Evolutionary conservation across 140 eudicot species (phyloP).

Genomic region (Anethum foeniculum): DNA sequence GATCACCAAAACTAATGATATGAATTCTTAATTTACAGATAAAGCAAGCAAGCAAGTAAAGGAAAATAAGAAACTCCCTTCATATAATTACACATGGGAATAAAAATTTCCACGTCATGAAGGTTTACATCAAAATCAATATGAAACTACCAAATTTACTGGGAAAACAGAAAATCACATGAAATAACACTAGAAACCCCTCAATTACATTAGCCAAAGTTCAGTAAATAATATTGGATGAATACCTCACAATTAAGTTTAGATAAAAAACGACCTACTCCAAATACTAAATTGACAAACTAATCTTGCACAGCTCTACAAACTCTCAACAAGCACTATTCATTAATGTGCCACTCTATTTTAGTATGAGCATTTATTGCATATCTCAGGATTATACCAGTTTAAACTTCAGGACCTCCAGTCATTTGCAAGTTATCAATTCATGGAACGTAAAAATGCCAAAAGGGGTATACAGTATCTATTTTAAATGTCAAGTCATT

Average conservation of each 20-base stretch:
- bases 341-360: too few relatives aligned
- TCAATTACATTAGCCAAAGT: background rate
- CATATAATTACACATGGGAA: background rate
- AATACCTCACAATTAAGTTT: background rate
- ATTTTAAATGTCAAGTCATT: background rate
- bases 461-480: background rate
- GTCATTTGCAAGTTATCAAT: background rate
- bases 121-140: background rate
- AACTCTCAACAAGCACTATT: background rate
- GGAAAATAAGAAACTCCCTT: background rate
- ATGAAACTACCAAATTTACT: background rate
- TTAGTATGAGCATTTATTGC: background rate
- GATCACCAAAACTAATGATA: conserved; percentile 15
- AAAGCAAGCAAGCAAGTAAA: background rate
- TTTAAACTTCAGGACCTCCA: background rate
- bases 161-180: background rate
- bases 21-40: background rate
- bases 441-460: background rate
- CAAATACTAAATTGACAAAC: background rate
- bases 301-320: background rate
- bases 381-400: background rate
- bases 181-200: background rate
- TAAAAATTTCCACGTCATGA: background rate
- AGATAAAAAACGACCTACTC: background rate
- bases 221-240: background rate